A percentile compares a stretch with the other conserved stretches of the same genome.
Evolutionary conservation across 1,139 yeast species (phyloP).

Genomic region (Ogataea hybrid): DNA sequence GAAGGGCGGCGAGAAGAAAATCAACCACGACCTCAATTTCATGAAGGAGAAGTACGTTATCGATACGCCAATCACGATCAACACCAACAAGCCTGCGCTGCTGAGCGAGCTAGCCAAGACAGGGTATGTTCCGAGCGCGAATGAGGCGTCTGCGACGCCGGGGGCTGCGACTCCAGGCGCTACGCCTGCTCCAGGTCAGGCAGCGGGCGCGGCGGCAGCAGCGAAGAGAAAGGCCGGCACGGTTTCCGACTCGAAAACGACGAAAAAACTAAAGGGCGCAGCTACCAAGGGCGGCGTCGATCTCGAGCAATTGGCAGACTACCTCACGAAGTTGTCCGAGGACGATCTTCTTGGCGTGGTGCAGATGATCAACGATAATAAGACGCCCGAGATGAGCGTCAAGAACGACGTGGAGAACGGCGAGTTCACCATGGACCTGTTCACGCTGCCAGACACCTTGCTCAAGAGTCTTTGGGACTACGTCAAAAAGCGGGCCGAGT

Average conservation of each 20-base stretch:
- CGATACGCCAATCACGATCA: conserved; percentile 75
- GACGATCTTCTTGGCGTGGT: conserved; percentile 94
- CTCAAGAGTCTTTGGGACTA: conserved; percentile 94
- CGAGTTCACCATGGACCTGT: conserved; percentile 94
- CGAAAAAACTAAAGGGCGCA: conserved; percentile 62
- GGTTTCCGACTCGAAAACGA: conserved; percentile 40
- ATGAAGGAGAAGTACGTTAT: conserved; percentile 70
- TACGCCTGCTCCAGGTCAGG: conserved; percentile 18
- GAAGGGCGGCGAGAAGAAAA: conserved; percentile 81
- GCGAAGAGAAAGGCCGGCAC: conserved; percentile 25
- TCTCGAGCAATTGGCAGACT: conserved; percentile 86
- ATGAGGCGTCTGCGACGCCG: conserved; percentile 26
- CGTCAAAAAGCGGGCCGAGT: conserved; percentile 65
- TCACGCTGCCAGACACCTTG: conserved; percentile 88
- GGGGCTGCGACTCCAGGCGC: conserved; percentile 33
- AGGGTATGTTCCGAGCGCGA: conserved; percentile 66
- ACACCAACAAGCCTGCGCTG: conserved; percentile 72
- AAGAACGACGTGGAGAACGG: conserved; percentile 97
- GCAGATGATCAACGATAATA: conserved; percentile 96
- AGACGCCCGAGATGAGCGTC: conserved; percentile 93
- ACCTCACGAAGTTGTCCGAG: conserved; percentile 82
- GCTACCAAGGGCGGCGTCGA: conserved; percentile 71
- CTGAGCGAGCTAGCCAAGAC: conserved; percentile 73
- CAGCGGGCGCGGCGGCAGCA: conserved; percentile 14
- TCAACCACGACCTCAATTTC: conserved; percentile 89